phyloP scores from a whole-genome alignment of 2,329 filamentous ascomycete genomes.

The Alternaria triticina region DNA sequence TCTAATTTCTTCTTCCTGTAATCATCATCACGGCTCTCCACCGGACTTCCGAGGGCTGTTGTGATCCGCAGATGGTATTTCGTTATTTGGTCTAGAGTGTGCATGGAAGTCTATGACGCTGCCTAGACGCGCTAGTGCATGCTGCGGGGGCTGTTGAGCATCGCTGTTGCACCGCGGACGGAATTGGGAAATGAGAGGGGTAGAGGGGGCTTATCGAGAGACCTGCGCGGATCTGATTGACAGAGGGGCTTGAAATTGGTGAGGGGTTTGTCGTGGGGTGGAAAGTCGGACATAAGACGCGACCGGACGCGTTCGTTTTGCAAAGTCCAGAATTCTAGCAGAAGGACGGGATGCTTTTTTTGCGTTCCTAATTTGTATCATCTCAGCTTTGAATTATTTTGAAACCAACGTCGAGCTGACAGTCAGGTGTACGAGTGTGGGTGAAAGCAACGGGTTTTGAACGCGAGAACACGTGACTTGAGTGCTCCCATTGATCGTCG shows the following conservation, averaged over 20 bases:
- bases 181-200: background rate
- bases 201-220: background rate
- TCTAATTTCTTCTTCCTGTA: slow-evolving; percentile 3
- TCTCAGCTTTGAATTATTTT: background rate
- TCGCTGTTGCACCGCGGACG: background rate
- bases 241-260: background rate
- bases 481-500: background rate
- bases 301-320: background rate
- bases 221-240: background rate
- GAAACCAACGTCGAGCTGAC: background rate
- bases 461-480: background rate
- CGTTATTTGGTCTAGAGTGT: background rate
- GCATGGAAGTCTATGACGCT: slow-evolving; percentile 17
- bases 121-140: slow-evolving; percentile 9
- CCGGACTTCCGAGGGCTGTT: slow-evolving; percentile 10
- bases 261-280: background rate
- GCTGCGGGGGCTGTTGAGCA: background rate
- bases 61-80: background rate
- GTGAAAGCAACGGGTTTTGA: background rate
- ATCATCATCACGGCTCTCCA: slow-evolving; percentile 26
- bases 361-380: background rate
- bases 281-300: background rate
- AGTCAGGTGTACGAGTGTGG: background rate
- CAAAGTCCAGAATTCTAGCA: background rate
- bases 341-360: background rate